phyloP scores from a whole-genome alignment of 2,329 filamentous ascomycete genomes.

The Cytospora paraplurivora region DNA sequence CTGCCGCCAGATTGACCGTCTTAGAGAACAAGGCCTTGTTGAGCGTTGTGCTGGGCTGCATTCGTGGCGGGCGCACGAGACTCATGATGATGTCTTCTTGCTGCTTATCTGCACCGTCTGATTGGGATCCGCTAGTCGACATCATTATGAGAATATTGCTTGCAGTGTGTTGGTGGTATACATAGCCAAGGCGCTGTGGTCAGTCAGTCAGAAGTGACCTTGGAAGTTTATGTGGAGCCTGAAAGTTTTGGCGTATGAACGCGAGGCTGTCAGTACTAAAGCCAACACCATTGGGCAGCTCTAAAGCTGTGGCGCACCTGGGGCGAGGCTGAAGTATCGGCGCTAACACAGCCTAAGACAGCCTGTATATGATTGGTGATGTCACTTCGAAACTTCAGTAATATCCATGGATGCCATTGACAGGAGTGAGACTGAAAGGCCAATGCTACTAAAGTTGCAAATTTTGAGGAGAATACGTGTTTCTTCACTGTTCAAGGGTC shows the following conservation, averaged over 20 bases:
- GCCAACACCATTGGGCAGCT: constrained; percentile 4
- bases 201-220: neutral
- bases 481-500: neutral
- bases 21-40: constrained; percentile 83
- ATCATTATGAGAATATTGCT: constrained; percentile 5
- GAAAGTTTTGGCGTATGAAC: constrained; percentile 22
- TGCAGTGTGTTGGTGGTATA: constrained; percentile 2
- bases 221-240: constrained; percentile 8
- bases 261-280: constrained; percentile 22
- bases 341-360: constrained; percentile 4
- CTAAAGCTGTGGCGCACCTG: constrained; percentile 22
- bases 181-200: neutral
- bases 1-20: constrained; percentile 75
- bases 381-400: constrained; percentile 15
- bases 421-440: neutral
- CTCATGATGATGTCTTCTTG: constrained; percentile 47
- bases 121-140: constrained; percentile 3
- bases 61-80: constrained; percentile 75
- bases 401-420: neutral
- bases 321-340: constrained; percentile 26
- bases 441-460: neutral
- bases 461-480: neutral
- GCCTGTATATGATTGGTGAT: constrained; percentile 20
- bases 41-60: constrained; percentile 74
- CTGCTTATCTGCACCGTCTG: neutral